Evolutionary conservation across 306 rosid genomes (phyloP), one percentile per base, ranked within the genome.

Genomic region (Vicia villosa): DNA sequence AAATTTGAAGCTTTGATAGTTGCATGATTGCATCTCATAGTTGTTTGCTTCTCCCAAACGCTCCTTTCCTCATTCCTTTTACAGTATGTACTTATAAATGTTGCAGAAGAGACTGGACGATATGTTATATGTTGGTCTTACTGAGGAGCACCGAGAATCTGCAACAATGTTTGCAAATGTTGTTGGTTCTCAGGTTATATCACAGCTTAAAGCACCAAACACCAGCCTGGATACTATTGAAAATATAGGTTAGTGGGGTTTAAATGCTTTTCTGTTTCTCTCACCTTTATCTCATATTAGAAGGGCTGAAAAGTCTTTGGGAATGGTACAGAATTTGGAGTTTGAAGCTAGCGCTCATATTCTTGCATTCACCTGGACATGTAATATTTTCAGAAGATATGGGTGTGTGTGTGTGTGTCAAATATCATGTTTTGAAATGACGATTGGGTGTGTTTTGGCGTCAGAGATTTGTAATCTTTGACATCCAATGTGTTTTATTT

Each of bases 101-200:
- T 81, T 84, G 95, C 91, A 95, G 99, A 95, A 76, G 82, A 91
- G 96, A 80, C 78, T 95, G 79, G 96, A 86, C 30, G 74, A 78
- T 72, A 95, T 95, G 97, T 74, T 95, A 81, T 95, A 89, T 22
- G 99, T 95, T 82, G 99, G 99, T 81, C 97, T 95, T 74, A 95
- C 99, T 41, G 97, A 91, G 81, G 92, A 95, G 79, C 99, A 95
- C 89, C 86, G 80, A 81, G 95, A 95, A 86, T 95, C 99, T 74
- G 99, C 97, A 6, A 84, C 92, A 1, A 84, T 84, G 92, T 95
- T 95, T 79, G 99, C 95, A 63, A 85, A 89, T 70, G 91, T 91
- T 63, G 99, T 95, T 68, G 97, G 97, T 51, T 79, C 97, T 45
- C 99, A 95, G 88, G 97, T 89, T 84, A 91, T 95, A 80, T 87